phyloP scores from a whole-genome alignment of 208 protist species.

The Giardia duodenalis region DNA sequence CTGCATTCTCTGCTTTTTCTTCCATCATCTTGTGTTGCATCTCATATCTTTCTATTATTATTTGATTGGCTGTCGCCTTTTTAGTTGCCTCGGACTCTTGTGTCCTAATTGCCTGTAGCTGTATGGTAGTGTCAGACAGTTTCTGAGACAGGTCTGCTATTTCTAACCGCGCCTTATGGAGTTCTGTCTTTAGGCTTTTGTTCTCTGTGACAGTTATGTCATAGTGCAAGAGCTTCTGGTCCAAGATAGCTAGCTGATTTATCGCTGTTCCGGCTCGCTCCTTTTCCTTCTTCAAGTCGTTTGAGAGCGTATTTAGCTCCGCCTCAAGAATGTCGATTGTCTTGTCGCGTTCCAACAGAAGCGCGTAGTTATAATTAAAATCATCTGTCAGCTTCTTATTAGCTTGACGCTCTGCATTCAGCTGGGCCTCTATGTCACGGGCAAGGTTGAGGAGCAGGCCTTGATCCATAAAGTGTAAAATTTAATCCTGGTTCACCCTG shows the following conservation, averaged over 20 bases:
- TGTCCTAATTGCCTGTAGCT: neutral
- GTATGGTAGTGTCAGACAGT: neutral
- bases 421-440: neutral
- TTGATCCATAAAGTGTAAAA: too few relatives aligned
- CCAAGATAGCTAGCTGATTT: neutral
- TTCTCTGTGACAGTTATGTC: neutral
- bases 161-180: neutral
- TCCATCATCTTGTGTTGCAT: neutral
- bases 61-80: neutral
- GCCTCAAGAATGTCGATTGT: neutral
- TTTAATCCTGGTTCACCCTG: too few relatives aligned
- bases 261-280: neutral
- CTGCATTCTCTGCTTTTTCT: neutral
- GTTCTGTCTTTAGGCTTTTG: neutral
- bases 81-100: neutral
- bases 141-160: neutral
- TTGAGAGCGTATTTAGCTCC: neutral
- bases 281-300: neutral
- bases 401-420: neutral
- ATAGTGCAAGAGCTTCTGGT: neutral
- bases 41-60: neutral
- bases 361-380: neutral
- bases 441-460: neutral
- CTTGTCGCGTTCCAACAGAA: neutral
- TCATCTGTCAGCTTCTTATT: neutral